Conservation (phyloP, 2,329 filamentous ascomycete genomes). For the Neonectria coccinea region DNA sequence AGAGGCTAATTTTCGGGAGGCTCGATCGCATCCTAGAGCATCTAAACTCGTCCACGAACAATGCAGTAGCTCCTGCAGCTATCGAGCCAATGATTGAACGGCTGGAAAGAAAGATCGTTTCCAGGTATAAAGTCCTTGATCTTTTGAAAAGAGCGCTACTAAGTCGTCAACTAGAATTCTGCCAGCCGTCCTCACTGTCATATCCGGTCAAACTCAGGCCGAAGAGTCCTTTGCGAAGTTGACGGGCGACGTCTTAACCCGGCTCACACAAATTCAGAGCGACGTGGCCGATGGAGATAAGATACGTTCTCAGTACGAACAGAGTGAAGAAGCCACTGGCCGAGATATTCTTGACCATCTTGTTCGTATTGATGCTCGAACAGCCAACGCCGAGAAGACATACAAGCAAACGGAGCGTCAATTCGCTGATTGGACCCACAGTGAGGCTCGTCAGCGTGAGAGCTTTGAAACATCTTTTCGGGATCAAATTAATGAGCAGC, state of each 20-base stretch:
- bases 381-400: conserved; percentile 23
- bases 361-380: conserved; percentile 21
- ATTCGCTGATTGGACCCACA: conserved; percentile 26
- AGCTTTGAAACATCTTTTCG: conserved; percentile 22
- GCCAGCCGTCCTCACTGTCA: conserved; percentile 29
- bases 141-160: background rate
- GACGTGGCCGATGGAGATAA: conserved; percentile 12
- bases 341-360: conserved; percentile 24
- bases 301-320: conserved; percentile 7
- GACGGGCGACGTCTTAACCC: conserved; percentile 6
- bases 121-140: conserved; percentile 27
- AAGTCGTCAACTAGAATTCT: conserved; percentile 25
- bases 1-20: conserved; percentile 27
- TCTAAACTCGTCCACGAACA: conserved; percentile 8
- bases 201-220: conserved; percentile 25
- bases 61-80: background rate
- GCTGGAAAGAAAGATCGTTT: conserved; percentile 35
- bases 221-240: conserved; percentile 25
- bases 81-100: conserved; percentile 24
- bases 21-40: conserved; percentile 30
- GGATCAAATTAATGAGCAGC: conserved; percentile 31
- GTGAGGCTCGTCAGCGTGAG: conserved; percentile 20
- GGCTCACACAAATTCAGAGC: conserved; percentile 27
- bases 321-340: conserved; percentile 8
- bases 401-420: conserved; percentile 34